Evolutionary conservation across 2,329 filamentous ascomycete species (phyloP).

Genomic region (Talaromyces marneffei): DNA sequence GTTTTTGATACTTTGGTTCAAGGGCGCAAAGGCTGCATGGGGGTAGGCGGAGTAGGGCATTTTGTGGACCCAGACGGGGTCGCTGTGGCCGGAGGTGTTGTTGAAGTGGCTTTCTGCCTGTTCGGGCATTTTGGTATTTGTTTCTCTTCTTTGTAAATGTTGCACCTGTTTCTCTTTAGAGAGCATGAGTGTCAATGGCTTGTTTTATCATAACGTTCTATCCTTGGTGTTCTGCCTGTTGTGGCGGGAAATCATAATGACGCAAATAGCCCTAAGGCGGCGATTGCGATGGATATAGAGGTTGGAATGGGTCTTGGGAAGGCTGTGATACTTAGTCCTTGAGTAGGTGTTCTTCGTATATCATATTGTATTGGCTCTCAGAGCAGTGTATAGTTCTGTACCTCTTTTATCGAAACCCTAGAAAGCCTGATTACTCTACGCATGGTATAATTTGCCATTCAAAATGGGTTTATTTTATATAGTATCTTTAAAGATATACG

Average conservation of each 20-base stretch:
- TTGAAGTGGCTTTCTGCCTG: neutral
- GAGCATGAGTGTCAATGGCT: neutral
- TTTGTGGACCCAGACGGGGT: neutral
- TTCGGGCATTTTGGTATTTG: neutral
- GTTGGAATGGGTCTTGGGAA: constrained; percentile 36
- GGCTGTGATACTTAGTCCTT: neutral
- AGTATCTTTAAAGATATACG: too few species aligned
- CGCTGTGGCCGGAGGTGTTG: constrained; percentile 1
- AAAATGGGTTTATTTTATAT: too few species aligned
- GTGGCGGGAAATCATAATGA: neutral
- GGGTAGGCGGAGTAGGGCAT: neutral
- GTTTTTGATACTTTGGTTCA: neutral
- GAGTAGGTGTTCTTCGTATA: neutral
- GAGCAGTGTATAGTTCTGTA: neutral
- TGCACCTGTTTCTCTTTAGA: neutral
- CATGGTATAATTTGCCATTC: too few species aligned
- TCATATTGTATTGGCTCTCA: neutral
- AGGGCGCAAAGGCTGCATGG: neutral
- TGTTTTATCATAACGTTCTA: neutral
- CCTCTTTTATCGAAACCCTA: too few species aligned
- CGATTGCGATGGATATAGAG: constrained; percentile 35
- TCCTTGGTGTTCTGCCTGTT: neutral
- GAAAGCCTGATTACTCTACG: too few species aligned
- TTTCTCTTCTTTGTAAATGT: neutral
- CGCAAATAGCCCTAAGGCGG: constrained; percentile 15